These are phyloP conservation scores for Polyporus tsugae DNA, from an alignment of 1,284 basidiomycete genomes.

Conservation along the genomic window DNA sequence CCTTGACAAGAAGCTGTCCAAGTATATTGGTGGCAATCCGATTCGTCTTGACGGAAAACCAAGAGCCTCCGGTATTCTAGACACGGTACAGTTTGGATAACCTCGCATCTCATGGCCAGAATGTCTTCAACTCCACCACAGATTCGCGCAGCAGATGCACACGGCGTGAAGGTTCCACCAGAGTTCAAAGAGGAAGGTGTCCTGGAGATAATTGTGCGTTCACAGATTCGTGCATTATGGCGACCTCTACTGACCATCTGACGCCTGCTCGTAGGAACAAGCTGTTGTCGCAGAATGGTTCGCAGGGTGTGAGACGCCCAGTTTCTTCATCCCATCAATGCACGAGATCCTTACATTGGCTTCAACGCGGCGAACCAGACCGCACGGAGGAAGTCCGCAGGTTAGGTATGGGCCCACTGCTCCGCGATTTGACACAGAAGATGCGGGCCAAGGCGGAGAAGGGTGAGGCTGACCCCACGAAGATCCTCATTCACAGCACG, in stretches of 20 bases:
- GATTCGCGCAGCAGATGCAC: conserved; percentile 74
- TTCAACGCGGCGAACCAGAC: conserved; percentile 49
- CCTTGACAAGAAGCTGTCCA: conserved; percentile 71
- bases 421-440: conserved; percentile 67
- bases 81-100: conserved; percentile 61
- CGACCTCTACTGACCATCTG: not conserved
- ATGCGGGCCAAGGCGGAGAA: conserved; percentile 64
- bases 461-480: conserved; percentile 56
- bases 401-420: conserved; percentile 79
- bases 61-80: conserved; percentile 80
- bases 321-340: not conserved
- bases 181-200: conserved; percentile 73
- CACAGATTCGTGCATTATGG: conserved; percentile 30
- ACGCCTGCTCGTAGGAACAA: conserved; percentile 58
- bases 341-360: not conserved
- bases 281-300: conserved; percentile 86
- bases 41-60: conserved; percentile 81
- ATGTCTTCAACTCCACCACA: conserved; percentile 36
- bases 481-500: conserved; percentile 74
- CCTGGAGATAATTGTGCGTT: conserved; percentile 64
- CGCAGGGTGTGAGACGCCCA: conserved; percentile 49
- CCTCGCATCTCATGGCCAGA: not conserved
- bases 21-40: conserved; percentile 74
- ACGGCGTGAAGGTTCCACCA: conserved; percentile 72
- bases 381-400: conserved; percentile 79